These are phyloP conservation scores for Cercospora nicotianae DNA, from an alignment of 2,329 filamentous ascomycete genomes.

Conservation along the genomic window DNA sequence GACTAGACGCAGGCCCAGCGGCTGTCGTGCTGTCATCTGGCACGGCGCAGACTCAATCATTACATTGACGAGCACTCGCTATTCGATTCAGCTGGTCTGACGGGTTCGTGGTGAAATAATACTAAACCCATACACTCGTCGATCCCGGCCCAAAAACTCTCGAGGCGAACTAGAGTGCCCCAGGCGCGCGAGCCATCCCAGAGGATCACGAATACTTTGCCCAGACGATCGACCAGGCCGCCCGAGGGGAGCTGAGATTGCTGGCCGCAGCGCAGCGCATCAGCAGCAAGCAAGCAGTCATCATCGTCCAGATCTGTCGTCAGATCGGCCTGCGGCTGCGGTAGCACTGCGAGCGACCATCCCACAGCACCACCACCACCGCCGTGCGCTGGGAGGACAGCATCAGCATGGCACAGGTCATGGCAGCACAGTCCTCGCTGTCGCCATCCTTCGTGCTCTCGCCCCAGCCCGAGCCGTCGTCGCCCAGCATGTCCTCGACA, in stretches of 20 bases:
- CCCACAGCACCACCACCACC: neutral
- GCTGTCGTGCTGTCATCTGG: conserved; percentile 18
- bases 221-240: neutral
- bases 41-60: neutral
- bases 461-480: conserved; percentile 6
- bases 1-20: conserved; percentile 6
- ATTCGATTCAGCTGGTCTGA: conserved; percentile 17
- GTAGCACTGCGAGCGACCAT: conserved; percentile 1
- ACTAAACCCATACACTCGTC: neutral
- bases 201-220: neutral
- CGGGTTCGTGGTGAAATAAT: neutral
- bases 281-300: neutral
- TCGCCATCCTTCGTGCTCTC: conserved; percentile 11
- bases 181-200: neutral
- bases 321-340: neutral
- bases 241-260: conserved; percentile 1
- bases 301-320: neutral
- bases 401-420: conserved; percentile 29
- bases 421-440: conserved; percentile 16
- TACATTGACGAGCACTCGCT: neutral
- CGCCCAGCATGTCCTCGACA: neutral
- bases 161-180: neutral
- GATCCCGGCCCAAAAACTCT: neutral
- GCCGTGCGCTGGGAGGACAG: conserved; percentile 1
- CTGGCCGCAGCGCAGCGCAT: neutral